Conservation (phyloP, 805 yeast genomes). For the Ogataea methylovora region DNA sequence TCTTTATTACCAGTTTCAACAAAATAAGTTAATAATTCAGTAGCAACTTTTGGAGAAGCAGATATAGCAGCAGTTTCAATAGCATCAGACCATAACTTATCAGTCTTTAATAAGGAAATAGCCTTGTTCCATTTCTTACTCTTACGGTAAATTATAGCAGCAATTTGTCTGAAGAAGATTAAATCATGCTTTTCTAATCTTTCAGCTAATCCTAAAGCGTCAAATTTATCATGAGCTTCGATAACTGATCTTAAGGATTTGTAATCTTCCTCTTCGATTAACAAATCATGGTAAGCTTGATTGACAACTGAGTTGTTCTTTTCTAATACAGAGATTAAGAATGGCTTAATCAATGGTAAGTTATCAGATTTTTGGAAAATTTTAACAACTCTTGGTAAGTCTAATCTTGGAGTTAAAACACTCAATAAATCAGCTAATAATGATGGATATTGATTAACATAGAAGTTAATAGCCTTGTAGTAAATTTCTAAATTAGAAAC, state of each 20-base stretch:
- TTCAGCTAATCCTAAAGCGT: slow-evolving; percentile 84
- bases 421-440: slow-evolving; percentile 79
- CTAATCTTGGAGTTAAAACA: slow-evolving; percentile 82
- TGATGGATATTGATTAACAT: slow-evolving; percentile 87
- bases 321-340: slow-evolving; percentile 82
- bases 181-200: slow-evolving; percentile 88
- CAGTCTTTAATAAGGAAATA: slow-evolving; percentile 79
- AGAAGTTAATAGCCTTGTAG: slow-evolving; percentile 94
- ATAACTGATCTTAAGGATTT: slow-evolving; percentile 81
- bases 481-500: slow-evolving; percentile 94
- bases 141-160: slow-evolving; percentile 89
- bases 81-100: slow-evolving; percentile 92
- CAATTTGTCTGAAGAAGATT: slow-evolving; percentile 91
- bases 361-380: slow-evolving; percentile 94
- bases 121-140: slow-evolving; percentile 92
- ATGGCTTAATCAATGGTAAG: slow-evolving; percentile 92
- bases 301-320: slow-evolving; percentile 90
- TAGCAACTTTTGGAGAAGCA: slow-evolving; percentile 71
- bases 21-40: slow-evolving; percentile 82
- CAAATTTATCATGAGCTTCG: slow-evolving; percentile 86
- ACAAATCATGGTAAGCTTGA: slow-evolving; percentile 88
- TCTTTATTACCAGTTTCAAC: slow-evolving; percentile 97
- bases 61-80: slow-evolving; percentile 87
- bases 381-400: slow-evolving; percentile 89
- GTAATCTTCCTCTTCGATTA: slow-evolving; percentile 95